Percentiles rank a stretch among this genome's conserved stretches.
Conservation (phyloP, 2,329 filamentous ascomycete genomes). For the Alternaria sp. region DNA sequence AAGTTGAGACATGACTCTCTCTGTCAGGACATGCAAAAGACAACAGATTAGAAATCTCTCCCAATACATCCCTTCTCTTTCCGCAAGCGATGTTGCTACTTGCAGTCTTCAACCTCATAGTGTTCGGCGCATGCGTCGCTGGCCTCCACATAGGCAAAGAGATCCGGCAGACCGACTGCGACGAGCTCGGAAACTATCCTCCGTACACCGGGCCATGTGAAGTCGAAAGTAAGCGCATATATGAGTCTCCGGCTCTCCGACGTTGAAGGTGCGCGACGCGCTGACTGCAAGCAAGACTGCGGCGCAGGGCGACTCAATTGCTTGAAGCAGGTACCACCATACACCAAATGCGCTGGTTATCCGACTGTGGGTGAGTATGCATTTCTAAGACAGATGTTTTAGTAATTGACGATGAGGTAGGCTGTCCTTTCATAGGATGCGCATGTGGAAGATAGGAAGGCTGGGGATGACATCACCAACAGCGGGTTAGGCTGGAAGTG, state of each 20-base stretch:
- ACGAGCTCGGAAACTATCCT: background rate
- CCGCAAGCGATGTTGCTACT: background rate
- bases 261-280: background rate
- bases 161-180: background rate
- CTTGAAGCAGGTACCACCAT: slow-evolving; percentile 3
- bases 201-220: background rate
- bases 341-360: slow-evolving; percentile 2
- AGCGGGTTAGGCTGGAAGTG: background rate
- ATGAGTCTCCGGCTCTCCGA: background rate
- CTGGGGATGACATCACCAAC: background rate
- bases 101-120: background rate
- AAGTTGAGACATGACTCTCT: background rate
- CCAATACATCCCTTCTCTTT: background rate
- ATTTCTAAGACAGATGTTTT: too few relatives aligned
- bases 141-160: background rate
- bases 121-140: background rate
- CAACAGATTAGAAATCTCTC: background rate
- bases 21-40: background rate
- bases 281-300: slow-evolving; percentile 1
- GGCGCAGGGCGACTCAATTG: slow-evolving; percentile 7
- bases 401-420: background rate
- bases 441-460: background rate
- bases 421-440: background rate
- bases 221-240: background rate
- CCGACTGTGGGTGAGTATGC: background rate